Percentiles rank a stretch among this genome's conserved stretches.
phyloP scores from a whole-genome alignment of 208 protist genomes.

The Acanthamoeba culbertsoni region DNA sequence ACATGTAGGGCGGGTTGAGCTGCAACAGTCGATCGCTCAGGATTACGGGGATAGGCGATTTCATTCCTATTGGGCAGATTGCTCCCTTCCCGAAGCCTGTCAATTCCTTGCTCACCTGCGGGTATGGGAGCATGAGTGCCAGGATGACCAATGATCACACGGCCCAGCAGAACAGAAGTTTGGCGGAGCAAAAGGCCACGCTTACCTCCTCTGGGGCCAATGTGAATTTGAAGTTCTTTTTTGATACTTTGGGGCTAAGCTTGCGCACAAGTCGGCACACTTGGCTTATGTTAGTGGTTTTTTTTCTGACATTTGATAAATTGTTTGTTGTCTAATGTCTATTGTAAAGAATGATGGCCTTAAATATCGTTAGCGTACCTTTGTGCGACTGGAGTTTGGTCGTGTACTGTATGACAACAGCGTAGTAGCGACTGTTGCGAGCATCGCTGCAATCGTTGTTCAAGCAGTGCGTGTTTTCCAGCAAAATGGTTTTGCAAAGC shows the following conservation, averaged over 20 bases:
- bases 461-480: conserved; percentile 91
- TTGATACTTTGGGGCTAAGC: conserved; percentile 33
- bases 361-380: neutral
- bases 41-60: conserved; percentile 45
- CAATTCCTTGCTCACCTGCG: neutral
- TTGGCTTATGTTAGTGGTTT: neutral
- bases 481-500: conserved; percentile 91
- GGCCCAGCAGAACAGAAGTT: too few relatives aligned
- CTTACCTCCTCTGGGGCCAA: conserved; percentile 31
- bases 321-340: too few relatives aligned
- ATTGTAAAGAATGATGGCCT: too few relatives aligned
- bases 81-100: conserved; percentile 57
- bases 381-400: conserved; percentile 55
- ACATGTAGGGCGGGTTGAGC: conserved; percentile 59
- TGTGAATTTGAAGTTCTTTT: conserved; percentile 62
- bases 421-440: conserved; percentile 68
- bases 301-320: too few relatives aligned
- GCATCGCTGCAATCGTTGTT: conserved; percentile 80
- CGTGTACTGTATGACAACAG: conserved; percentile 65
- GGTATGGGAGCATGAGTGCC: neutral
- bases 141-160: too few relatives aligned
- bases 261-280: conserved; percentile 58
- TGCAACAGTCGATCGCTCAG: conserved; percentile 8
- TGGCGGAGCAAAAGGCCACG: neutral
- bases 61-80: conserved; percentile 46